Evolutionary conservation across 1,139 yeast species (phyloP), one percentile per base, ranked within the genome.

Genomic region (Yamadazyma dushanensis): DNA sequence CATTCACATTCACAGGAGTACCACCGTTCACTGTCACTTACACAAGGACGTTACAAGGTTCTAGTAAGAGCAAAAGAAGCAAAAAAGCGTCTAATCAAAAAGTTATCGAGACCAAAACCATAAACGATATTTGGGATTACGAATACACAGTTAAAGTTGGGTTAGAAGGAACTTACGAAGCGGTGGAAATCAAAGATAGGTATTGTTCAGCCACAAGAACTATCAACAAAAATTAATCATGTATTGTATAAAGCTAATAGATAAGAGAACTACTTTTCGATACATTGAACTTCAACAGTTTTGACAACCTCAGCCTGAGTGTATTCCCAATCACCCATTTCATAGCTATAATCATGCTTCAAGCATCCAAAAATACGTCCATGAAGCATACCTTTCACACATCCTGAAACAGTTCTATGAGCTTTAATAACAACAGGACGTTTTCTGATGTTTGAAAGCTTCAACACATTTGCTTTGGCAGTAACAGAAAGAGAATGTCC

Each of bases 121-220:
- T 90, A 21, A 69, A 78, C 7, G 82, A 83, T 46, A 86, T 90
- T 23, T 67, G 77, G 62, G 82, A 76, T 3, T 62, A 78, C 51
- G 87, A 82, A 49, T 80, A 87, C 54, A 72, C 79, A 33, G 82
- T 86, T 4, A 66, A 73, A 52, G 92, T 95, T 1, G 85, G 88
- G 47, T 67, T 87, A 47, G 96, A 90, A 56, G 99, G 99, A 30
- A 84, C 89, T 3, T 92, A 94, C 54, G 96, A 90, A 57, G 97
- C 97, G 7, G 76, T 87, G 28, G 89, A 85, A 51, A 78, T 92
- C 9, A 77, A 78, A 38, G 99, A 92, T 62, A 83, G 83, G 13
- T 84, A 66, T 58, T 92, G 98, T 68, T 67, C 64, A 21, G 85
- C 83, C 3, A 61, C 59, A 38, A 72, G 53, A 41, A 46, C n/a